A percentile compares a stretch with the other conserved stretches of the same genome.
phyloP scores from a whole-genome alignment of 2,329 filamentous ascomycete species.

The Scedosporium dehoogii region DNA sequence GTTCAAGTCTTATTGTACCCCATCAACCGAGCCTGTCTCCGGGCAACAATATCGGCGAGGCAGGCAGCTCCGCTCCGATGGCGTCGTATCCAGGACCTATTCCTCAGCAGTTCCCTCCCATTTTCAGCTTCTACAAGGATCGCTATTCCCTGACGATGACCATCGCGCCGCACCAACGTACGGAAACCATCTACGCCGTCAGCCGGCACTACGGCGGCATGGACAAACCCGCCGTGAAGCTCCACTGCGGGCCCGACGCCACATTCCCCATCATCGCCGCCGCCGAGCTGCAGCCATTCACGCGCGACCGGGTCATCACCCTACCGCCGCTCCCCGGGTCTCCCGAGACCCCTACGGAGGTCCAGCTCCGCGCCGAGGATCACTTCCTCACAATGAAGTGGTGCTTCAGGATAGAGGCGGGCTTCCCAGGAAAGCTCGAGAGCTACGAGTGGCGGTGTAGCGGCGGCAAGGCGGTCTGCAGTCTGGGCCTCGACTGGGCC shows the following conservation, averaged over 20 bases:
- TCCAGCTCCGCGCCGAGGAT: conserved; percentile 8
- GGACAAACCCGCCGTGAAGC: neutral
- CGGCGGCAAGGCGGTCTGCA: conserved; percentile 22
- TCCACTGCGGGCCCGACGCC: conserved; percentile 6
- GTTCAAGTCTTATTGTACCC: neutral
- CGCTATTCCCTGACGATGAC: conserved; percentile 3
- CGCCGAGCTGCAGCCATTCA: neutral
- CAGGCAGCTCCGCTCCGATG: neutral
- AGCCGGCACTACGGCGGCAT: neutral
- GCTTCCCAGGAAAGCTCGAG: conserved; percentile 18
- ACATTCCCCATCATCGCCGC: conserved; percentile 5
- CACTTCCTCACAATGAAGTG: conserved; percentile 15
- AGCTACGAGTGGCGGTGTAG: conserved; percentile 33
- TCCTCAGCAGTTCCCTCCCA: conserved; percentile 6
- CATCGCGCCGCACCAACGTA: conserved; percentile 7
- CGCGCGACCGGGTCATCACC: conserved; percentile 6
- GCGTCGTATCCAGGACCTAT: neutral
- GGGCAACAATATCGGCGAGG: neutral
- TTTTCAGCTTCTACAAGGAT: conserved; percentile 7
- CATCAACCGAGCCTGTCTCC: neutral
- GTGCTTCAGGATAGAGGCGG: conserved; percentile 24
- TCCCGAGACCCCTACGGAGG: conserved; percentile 6
- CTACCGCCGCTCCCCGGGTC: conserved; percentile 10
- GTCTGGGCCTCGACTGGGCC: conserved; percentile 17
- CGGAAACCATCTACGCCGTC: conserved; percentile 4